Conservation (phyloP, 345 rosid genomes). For the Citrus glauca region DNA sequence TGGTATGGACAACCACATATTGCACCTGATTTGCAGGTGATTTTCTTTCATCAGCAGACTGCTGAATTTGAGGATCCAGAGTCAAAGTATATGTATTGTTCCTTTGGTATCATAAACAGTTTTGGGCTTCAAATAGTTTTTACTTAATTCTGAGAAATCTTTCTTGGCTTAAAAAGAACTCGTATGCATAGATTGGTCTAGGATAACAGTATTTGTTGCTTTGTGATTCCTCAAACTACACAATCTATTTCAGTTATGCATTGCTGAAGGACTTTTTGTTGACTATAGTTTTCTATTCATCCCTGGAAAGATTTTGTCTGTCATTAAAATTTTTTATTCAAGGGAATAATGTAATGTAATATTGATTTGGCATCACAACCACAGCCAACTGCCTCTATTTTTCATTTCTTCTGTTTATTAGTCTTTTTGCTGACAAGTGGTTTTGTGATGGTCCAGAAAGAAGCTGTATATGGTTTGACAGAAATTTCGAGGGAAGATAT, state of each 20-base stretch:
- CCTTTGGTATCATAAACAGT: not conserved
- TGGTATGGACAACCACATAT: constrained; percentile 97
- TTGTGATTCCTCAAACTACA: not conserved
- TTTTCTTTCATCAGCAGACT: not conserved
- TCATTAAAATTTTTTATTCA: not conserved
- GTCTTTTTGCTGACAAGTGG: constrained; percentile 6
- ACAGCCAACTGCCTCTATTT: not conserved
- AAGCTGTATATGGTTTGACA: constrained; percentile 93
- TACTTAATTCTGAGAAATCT: not conserved
- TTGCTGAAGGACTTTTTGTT: not conserved
- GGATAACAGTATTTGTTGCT: not conserved
- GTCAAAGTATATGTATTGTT: not conserved
- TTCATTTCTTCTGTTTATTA: not conserved
- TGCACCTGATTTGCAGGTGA: constrained; percentile 85
- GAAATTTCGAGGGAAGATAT: constrained; percentile 75
- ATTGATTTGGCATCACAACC: not conserved
- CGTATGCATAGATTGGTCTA: not conserved
- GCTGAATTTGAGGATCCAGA: not conserved
- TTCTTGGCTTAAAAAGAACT: not conserved
- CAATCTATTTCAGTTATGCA: not conserved
- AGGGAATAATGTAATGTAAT: not conserved
- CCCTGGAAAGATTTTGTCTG: not conserved
- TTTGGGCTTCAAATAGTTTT: not conserved
- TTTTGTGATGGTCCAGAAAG: constrained; percentile 47
- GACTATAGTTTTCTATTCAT: not conserved